Base-by-base conservation (phyloP, 2,329 filamentous ascomycete genomes). In the Incumbomyces delicatus region DNA sequence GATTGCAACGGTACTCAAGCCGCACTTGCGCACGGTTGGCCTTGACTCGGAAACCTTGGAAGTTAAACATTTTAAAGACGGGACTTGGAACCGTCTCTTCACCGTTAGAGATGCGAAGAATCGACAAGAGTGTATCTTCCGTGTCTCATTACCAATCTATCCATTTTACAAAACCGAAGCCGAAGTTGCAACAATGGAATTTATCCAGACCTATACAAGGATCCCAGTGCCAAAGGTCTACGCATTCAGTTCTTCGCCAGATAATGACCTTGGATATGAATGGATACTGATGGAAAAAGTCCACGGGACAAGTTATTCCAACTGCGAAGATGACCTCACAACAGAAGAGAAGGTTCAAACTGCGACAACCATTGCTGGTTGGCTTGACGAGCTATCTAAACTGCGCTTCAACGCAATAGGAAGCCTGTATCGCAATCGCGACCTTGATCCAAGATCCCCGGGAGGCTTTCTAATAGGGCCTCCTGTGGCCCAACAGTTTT, bases 241-340 rank as follows among this genome's bases (percentile, higher is more conserved):
- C 2, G 41, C 32, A 13, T 56, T 48, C 31, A 39, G 57, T 22
- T 46, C 44, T 2, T 48, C 29, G 10, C n/a, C 20, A 20, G 36
- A 54, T 3, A 58, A 59, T 38, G 39, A 44, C 2, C 8, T 60
- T 7, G 50, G 56, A 3, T 55, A 51, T 37, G 59, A 61, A 47
- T 61, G 59, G 57, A 55, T 61, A 29, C 32, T 61, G 4, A 53
- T 58, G 51, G 48, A 56, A 18, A 50, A 46, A 30, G 44, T 60
- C 18, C 36, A 10, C 31, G 40, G 35, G 11, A 38, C 11, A 18
- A n/a, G 22, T 27, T 27, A 27, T 27, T 27, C 22, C 22, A 27
- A 27, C 22, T 27, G 22, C 22, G 22, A 27, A 27, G 22, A 27
- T 27, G 22, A 27, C 8, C 22, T 27, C 22, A 27, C 22, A 27